Evolutionary conservation across 2,329 filamentous ascomycete genomes (phyloP), one percentile per base, ranked within the genome.

Genomic region (Alternaria conjuncta): DNA sequence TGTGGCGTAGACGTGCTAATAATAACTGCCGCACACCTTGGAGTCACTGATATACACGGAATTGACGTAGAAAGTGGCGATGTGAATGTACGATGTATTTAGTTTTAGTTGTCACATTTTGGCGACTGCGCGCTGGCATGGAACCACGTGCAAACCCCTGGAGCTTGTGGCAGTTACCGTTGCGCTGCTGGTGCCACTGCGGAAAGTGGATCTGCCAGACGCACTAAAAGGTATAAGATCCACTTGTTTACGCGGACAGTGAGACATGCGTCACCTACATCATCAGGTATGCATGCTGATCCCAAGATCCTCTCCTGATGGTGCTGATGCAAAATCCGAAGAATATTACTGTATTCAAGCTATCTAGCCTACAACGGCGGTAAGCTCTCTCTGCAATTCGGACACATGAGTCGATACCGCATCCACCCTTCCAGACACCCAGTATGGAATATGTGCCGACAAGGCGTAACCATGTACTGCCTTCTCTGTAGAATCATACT

Each of bases 391-490:
- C 96, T 87, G 81, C 96, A 98, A 69, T 97, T 97, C 1, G 96
- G 96, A 82, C 96, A 99, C 82, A 97, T 93, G 74, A 99, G 81
- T 61, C 95, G 84, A 78, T 96, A 94, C 76, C 92, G 87, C 92
- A 99, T 96, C 96, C 96, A 98, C 43, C 93, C 94, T 82, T 98
- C 95, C 70, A 99, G 82, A 80, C 96, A 99, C 30, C 86, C 84
- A 60, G 90, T 96, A 78, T 99, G 96, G 78, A 99, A 99, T 53
- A 98, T 94, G 82, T 99, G 96, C 59, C 94, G 85, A 80, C 96
- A 99, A 51, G 96, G 96, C 61, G 96, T 99, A 21, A 98, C 93
- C 96, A 99, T 99, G 81, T 98, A 98, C 71, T 88, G 86, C 54
- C 94, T 87, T 64, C 95, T 85, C 30, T 92, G 92, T 70, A 98